These are phyloP conservation scores for Tolypocladium guangdongense DNA, from an alignment of 2,329 filamentous ascomycete genomes.

Conservation along the genomic window DNA sequence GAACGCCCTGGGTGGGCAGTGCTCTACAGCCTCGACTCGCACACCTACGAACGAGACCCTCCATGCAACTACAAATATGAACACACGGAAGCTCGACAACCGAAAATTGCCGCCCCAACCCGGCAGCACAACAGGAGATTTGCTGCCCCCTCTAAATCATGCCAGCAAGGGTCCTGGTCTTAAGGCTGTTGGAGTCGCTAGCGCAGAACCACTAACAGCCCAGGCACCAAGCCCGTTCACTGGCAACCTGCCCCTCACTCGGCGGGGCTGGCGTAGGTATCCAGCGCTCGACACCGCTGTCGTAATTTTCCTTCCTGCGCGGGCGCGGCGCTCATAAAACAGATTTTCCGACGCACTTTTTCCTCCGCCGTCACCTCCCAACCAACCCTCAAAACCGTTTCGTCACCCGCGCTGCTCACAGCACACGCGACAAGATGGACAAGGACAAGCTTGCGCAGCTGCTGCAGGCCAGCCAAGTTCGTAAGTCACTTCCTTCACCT, in stretches of 20 bases:
- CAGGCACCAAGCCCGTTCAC: not conserved
- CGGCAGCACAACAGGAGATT: not conserved
- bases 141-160: not conserved
- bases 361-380: not conserved
- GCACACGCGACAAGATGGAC: slow-evolving; percentile 24
- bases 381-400: not conserved
- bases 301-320: not conserved
- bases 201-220: not conserved
- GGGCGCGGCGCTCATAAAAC: not conserved
- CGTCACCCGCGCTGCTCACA: not conserved
- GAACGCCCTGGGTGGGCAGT: not conserved
- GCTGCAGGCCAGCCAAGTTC: slow-evolving; percentile 77
- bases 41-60: not conserved
- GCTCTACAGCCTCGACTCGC: too few species aligned
- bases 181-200: not conserved
- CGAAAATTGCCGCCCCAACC: not conserved
- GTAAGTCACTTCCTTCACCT: slow-evolving; percentile 41
- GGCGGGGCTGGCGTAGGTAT: not conserved
- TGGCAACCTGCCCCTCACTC: not conserved
- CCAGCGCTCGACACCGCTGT: not conserved
- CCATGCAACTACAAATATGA: not conserved
- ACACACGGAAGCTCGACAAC: not conserved
- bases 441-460: slow-evolving; percentile 72
- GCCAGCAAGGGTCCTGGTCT: not conserved
- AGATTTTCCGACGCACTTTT: not conserved